Percentiles rank a stretch among this genome's conserved stretches.
phyloP scores from a whole-genome alignment of 2,329 filamentous ascomycete species.

The Trichoderma polysporum region DNA sequence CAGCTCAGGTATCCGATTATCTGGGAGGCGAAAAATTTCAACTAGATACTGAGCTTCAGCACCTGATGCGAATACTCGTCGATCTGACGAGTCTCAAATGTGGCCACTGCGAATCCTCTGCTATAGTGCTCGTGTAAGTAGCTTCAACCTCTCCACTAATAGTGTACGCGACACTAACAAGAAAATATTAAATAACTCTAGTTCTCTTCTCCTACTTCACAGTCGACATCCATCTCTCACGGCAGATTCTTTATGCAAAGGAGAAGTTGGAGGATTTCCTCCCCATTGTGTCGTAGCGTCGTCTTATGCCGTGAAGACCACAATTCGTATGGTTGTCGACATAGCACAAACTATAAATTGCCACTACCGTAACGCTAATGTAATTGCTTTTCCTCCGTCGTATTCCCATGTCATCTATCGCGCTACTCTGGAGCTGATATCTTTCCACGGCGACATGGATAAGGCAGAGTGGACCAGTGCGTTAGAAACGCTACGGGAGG shows the following conservation, averaged over 20 bases:
- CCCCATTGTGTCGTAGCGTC: neutral
- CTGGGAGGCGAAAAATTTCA: neutral
- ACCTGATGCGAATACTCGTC: conserved; percentile 2
- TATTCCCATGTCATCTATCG: conserved; percentile 14
- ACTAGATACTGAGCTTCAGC: neutral
- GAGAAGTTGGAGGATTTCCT: neutral
- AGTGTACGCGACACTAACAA: neutral
- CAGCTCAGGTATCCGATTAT: neutral
- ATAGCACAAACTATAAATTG: conserved; percentile 3
- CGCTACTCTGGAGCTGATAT: conserved; percentile 8
- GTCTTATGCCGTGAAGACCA: neutral
- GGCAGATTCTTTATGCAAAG: neutral
- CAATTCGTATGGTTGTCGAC: conserved; percentile 14
- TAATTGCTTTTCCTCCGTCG: conserved; percentile 6
- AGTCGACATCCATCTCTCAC: neutral
- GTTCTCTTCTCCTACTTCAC: conserved; percentile 11
- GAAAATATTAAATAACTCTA: neutral
- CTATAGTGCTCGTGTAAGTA: conserved; percentile 9
- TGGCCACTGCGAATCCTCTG: conserved; percentile 10
- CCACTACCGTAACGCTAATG: neutral
- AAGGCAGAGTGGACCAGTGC: neutral
- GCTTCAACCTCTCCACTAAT: neutral
- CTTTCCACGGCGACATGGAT: conserved; percentile 12
- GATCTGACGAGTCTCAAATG: neutral
- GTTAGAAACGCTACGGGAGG: conserved; percentile 7